phyloP scores from a whole-genome alignment of 1,139 yeast genomes.

The Tardiomyces depauwii region DNA sequence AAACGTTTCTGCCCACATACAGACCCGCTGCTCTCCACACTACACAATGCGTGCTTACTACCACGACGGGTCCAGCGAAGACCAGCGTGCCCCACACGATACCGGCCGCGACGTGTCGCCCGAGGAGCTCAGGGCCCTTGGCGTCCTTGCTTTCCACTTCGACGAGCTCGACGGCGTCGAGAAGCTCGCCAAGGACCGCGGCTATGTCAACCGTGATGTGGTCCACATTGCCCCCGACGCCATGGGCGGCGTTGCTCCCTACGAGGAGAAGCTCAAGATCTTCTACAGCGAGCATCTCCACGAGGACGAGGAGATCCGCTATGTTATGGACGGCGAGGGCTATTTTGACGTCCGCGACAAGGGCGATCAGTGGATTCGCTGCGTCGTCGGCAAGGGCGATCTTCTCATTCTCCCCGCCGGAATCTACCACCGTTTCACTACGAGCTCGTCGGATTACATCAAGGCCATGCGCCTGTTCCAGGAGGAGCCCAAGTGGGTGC shows the following conservation, averaged over 20 bases:
- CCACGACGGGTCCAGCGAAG: constrained; percentile 57
- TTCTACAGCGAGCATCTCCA: constrained; percentile 87
- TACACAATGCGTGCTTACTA: constrained; percentile 44
- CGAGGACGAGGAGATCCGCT: constrained; percentile 95
- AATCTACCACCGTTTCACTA: constrained; percentile 82
- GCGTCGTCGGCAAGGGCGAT: constrained; percentile 53
- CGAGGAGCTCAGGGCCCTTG: constrained; percentile 44
- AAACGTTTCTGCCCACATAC: too few species aligned
- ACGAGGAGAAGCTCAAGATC: constrained; percentile 51
- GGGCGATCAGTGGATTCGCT: constrained; percentile 67
- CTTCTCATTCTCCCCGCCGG: constrained; percentile 67
- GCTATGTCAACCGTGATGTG: constrained; percentile 71
- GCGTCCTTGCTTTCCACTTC: constrained; percentile 57
- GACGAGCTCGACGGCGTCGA: constrained; percentile 49
- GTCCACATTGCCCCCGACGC: constrained; percentile 50
- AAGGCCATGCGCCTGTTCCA: constrained; percentile 77
- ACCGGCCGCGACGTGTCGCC: constrained; percentile 47
- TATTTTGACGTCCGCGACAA: constrained; percentile 75
- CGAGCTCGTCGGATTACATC: constrained; percentile 50
- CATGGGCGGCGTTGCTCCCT: constrained; percentile 54
- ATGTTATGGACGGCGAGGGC: constrained; percentile 82
- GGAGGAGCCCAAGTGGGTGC: constrained; percentile 96
- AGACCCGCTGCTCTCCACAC: neutral
- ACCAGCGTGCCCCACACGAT: constrained; percentile 61
- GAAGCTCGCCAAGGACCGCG: constrained; percentile 52